Evolutionary conservation across 148 eudicot species (phyloP).

Genomic region (Camellia lanceoleosa): DNA sequence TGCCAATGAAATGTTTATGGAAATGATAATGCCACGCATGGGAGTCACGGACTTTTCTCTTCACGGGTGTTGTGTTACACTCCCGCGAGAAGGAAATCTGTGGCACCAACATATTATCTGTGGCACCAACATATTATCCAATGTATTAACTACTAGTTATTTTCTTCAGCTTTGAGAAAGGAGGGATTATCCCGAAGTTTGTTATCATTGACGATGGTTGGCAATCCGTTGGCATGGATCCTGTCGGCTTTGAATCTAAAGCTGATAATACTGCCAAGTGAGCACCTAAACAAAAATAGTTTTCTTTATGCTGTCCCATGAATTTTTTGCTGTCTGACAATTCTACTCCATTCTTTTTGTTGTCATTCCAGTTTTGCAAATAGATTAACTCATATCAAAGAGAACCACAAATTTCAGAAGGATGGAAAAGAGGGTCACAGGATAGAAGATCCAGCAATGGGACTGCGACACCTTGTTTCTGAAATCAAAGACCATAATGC

Average conservation of each 20-base stretch:
- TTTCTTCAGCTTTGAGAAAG: constrained; percentile 55
- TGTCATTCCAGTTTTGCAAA: constrained; percentile 64
- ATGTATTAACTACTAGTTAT: too few species aligned
- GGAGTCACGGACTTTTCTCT: too few species aligned
- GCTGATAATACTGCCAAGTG: constrained; percentile 73
- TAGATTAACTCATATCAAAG: constrained; percentile 69
- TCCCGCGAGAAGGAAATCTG: too few species aligned
- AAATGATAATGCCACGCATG: background rate
- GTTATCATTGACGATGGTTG: constrained; percentile 94
- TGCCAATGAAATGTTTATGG: background rate
- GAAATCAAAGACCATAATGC: constrained; percentile 62
- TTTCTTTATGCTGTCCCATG: background rate
- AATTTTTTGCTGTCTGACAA: background rate
- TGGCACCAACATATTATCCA: too few species aligned
- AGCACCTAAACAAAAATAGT: constrained; percentile 19
- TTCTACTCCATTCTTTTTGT: constrained; percentile 2
- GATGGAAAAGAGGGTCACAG: constrained; percentile 66
- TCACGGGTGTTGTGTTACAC: too few species aligned
- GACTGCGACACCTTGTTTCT: constrained; percentile 53
- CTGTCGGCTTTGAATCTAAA: constrained; percentile 34
- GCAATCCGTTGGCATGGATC: constrained; percentile 88
- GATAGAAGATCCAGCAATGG: constrained; percentile 54
- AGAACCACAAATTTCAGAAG: constrained; percentile 80
- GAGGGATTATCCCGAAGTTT: constrained; percentile 73
- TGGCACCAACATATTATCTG: too few species aligned